phyloP scores from a whole-genome alignment of 2,329 filamentous ascomycete genomes.

The Helicocarpus griseus region DNA sequence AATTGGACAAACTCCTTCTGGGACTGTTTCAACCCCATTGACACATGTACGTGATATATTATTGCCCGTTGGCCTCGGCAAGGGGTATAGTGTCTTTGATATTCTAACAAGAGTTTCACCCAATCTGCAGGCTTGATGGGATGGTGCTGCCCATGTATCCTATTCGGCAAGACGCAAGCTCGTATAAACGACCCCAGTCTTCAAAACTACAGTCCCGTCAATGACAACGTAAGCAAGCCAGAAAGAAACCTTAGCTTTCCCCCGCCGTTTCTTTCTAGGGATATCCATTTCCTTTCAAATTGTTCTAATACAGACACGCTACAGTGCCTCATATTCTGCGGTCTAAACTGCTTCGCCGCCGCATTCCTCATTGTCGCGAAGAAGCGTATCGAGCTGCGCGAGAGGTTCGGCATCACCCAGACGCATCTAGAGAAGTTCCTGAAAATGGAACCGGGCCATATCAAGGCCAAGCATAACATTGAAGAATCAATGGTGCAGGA shows the following conservation, averaged over 20 bases:
- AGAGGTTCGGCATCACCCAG: constrained; percentile 6
- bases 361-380: constrained; percentile 3
- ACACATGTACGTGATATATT: constrained; percentile 1
- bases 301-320: background rate
- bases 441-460: constrained; percentile 6
- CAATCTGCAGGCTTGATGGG: constrained; percentile 3
- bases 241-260: background rate
- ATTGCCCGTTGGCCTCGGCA: background rate
- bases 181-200: constrained; percentile 2
- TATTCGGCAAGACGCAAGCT: constrained; percentile 7
- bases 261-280: background rate
- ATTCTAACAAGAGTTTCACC: background rate
- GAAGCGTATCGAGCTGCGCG: constrained; percentile 5
- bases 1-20: constrained; percentile 6
- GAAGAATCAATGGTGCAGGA: constrained; percentile 5
- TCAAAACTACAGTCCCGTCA: constrained; percentile 5
- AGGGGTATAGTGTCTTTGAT: no score
- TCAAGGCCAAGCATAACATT: constrained; percentile 7
- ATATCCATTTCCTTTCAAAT: background rate
- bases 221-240: constrained; percentile 6
- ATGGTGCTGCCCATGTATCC: constrained; percentile 7
- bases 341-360: constrained; percentile 6
- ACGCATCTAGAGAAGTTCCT: constrained; percentile 7
- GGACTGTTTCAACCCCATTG: constrained; percentile 5
- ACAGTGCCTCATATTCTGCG: constrained; percentile 7